Evolutionary conservation across 148 eudicot species (phyloP).

Genomic region (Nyssa sinensis): DNA sequence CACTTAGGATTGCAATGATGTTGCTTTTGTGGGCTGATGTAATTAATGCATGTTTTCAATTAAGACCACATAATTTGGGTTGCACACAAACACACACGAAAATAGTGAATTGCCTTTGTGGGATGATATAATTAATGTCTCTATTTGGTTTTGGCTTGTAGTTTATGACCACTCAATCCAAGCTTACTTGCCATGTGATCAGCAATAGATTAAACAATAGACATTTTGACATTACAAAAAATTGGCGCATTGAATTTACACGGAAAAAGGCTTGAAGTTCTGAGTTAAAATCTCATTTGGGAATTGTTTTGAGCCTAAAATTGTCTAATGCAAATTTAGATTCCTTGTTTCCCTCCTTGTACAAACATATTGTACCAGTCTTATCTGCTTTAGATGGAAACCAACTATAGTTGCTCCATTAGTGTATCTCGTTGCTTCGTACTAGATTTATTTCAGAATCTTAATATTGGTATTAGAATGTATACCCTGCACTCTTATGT

Average conservation of each 20-base stretch:
- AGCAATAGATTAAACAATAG: slow-evolving; percentile 85
- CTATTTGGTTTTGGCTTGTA: slow-evolving; percentile 28
- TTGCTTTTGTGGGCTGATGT: too few species aligned
- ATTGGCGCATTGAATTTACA: slow-evolving; percentile 43
- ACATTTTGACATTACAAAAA: slow-evolving; percentile 69
- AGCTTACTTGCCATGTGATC: slow-evolving; percentile 84
- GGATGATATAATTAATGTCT: background rate
- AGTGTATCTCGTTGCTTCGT: background rate
- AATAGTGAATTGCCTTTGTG: too few species aligned
- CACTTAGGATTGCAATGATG: too few species aligned
- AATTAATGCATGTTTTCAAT: too few species aligned
- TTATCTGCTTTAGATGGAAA: background rate
- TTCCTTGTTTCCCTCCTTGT: background rate
- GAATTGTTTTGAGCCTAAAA: too few species aligned
- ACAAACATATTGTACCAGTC: background rate
- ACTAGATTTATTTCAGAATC: background rate
- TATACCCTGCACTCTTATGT: background rate
- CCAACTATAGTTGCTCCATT: background rate
- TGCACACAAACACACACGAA: too few species aligned
- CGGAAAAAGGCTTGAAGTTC: background rate
- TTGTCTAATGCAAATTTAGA: background rate
- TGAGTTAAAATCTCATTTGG: background rate
- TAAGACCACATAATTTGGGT: too few species aligned
- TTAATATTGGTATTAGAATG: background rate
- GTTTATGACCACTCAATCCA: slow-evolving; percentile 80